Base-by-base conservation (phyloP, 768 basidiomycete species). In the Xerocomus brunneocitrinus region DNA sequence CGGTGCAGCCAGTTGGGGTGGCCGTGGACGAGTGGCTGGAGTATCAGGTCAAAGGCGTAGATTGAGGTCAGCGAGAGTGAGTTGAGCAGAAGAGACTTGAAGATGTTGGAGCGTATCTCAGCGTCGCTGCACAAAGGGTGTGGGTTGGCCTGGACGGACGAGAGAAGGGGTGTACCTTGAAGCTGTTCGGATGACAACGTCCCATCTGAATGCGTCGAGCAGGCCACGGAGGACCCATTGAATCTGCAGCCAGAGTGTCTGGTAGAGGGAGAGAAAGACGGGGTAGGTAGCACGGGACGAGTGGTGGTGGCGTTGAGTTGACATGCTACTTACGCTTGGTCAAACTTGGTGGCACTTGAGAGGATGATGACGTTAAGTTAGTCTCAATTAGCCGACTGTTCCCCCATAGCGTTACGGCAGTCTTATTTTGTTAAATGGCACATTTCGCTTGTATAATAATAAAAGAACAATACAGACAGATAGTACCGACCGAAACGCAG, bases 21-120 rank as follows among this genome's bases (percentile, higher is more conserved):
- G 59, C 79, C 76, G 19, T 75, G 78, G 14, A 87, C 79, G 22
- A 90, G 76, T 3, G 89, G 88, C 19, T 80, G 76, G 13, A 93
- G 74, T 27, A 91, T 65, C 44, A 84, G 65, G 62, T 91, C 87
- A 66, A 91, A 89, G n/a, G 79, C 73, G 65, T 84, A 90, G 53
- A 91, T 83, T 12, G 86, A 89, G 13, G 78, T 66, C 55, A 93
- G 68, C 2, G 87, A 89, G 19, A 91, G 72, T 8, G 74, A 69
- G 64, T 93, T 92, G 47, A 92, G 77, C 8, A 89, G 71, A 16
- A 87, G 65, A 2, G 87, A 89, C 72, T 91, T 92, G 71, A 82
- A 77, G 35, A 90, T 67, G 66, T 89, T 85, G 51, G 78, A 74
- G 14, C 87, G 84, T 52, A 92, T 81, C 68, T 91, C 88, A 6